These are phyloP conservation scores for Hypoxylon sp. DNA, from an alignment of 2,329 filamentous ascomycete genomes.

Conservation along the genomic window DNA sequence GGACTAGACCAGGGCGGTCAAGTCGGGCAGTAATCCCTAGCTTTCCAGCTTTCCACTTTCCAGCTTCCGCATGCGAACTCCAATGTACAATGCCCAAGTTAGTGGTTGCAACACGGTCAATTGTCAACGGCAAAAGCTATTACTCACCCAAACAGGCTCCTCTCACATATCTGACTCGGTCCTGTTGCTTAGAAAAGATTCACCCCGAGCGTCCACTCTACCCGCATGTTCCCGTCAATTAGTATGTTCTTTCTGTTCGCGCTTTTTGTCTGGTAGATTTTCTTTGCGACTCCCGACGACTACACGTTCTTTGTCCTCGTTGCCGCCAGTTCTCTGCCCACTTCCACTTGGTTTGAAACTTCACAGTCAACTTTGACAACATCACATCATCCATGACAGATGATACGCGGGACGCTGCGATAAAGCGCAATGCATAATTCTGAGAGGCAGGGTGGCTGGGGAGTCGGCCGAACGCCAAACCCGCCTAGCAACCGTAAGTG, in stretches of 20 bases:
- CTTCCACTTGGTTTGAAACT: not conserved
- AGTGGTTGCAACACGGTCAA: constrained; percentile 31
- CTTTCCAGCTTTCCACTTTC: constrained; percentile 30
- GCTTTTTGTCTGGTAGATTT: constrained; percentile 6
- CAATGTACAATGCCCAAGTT: constrained; percentile 12
- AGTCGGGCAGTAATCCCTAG: constrained; percentile 37
- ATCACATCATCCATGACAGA: constrained; percentile 42
- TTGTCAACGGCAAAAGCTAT: constrained; percentile 20
- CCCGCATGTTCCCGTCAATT: constrained; percentile 8
- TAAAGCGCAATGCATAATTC: constrained; percentile 47
- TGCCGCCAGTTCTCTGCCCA: constrained; percentile 7
- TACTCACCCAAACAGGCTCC: constrained; percentile 11
- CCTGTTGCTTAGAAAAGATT: constrained; percentile 7
- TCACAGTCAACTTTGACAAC: not conserved
- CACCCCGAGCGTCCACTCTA: not conserved
- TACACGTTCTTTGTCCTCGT: constrained; percentile 24
- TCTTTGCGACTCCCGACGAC: constrained; percentile 17
- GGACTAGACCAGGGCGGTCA: constrained; percentile 40
- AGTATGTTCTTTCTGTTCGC: constrained; percentile 20
- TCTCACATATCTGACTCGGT: constrained; percentile 1
- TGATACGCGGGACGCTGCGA: constrained; percentile 14
- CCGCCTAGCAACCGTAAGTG: constrained; percentile 50
- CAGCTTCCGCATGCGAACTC: constrained; percentile 45
- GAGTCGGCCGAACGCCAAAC: constrained; percentile 39
- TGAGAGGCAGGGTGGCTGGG: constrained; percentile 47